Conservation (phyloP, 352 stramenopile genomes). For the Globisporangium viniferum region DNA sequence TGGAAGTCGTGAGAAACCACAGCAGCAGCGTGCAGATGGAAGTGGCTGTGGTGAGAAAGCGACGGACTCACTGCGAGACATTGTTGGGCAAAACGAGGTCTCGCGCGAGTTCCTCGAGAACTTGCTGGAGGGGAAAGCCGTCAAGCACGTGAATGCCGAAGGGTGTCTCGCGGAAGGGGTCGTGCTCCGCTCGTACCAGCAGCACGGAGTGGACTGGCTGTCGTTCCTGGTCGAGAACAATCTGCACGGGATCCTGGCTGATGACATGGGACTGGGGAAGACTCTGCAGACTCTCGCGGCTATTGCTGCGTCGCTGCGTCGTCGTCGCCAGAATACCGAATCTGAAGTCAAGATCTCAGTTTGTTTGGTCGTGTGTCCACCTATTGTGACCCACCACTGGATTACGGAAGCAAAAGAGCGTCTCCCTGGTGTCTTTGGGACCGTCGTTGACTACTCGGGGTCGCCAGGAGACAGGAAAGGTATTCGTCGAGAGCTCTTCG, state of each 20-base stretch:
- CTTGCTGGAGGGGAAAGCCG: constrained; percentile 55
- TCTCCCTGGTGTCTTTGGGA: constrained; percentile 60
- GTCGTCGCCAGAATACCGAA: constrained; percentile 19
- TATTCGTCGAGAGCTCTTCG: constrained; percentile 14
- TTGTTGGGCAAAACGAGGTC: constrained; percentile 46
- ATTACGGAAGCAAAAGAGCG: constrained; percentile 87
- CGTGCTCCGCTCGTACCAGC: constrained; percentile 65
- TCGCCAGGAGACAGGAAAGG: constrained; percentile 40
- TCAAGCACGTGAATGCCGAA: constrained; percentile 35
- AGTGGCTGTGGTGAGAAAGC: constrained; percentile 20
- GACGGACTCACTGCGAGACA: constrained; percentile 9
- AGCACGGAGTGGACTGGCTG: constrained; percentile 78
- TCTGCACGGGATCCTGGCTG: constrained; percentile 77
- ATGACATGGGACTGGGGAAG: constrained; percentile 93
- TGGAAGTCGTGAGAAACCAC: not conserved
- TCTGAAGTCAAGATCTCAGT: not conserved
- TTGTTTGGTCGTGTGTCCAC: constrained; percentile 92
- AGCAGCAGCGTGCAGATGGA: not conserved
- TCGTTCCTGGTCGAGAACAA: constrained; percentile 65
- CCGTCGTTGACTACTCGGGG: constrained; percentile 79
- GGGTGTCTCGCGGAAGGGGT: constrained; percentile 28
- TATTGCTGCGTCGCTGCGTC: constrained; percentile 53
- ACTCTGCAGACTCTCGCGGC: constrained; percentile 93
- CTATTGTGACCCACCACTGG: constrained; percentile 95
- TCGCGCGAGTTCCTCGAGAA: constrained; percentile 69